Conservation (phyloP, 2,329 filamentous ascomycete genomes). For the Pestalotiopsis sp. region DNA sequence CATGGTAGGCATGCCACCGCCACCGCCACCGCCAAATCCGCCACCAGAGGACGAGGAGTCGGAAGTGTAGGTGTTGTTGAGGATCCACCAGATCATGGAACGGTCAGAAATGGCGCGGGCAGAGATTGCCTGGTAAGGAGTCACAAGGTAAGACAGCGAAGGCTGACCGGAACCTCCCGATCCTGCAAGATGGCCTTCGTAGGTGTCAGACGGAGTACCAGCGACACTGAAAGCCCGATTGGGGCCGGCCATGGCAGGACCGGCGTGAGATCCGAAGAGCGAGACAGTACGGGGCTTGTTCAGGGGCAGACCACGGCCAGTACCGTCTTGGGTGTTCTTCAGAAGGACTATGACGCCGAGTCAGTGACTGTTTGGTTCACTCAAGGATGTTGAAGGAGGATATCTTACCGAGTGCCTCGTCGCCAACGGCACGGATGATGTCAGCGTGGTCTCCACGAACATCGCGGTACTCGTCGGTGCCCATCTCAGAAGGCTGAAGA, state of each 20-base stretch:
- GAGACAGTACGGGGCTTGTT: slow-evolving; percentile 45
- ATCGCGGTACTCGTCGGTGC: slow-evolving; percentile 9
- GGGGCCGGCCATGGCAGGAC: slow-evolving; percentile 57
- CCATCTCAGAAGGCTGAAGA: slow-evolving; percentile 11
- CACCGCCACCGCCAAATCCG: slow-evolving; percentile 19
- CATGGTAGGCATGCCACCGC: slow-evolving; percentile 20
- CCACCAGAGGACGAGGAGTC: not conserved
- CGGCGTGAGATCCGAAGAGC: slow-evolving; percentile 58
- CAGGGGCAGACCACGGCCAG: slow-evolving; percentile 55
- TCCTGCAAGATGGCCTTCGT: slow-evolving; percentile 43
- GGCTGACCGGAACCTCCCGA: slow-evolving; percentile 56
- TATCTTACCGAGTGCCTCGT: slow-evolving; percentile 49
- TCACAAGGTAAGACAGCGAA: slow-evolving; percentile 54
- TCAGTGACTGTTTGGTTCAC: not conserved
- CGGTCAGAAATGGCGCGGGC: slow-evolving; percentile 43
- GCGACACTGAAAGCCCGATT: slow-evolving; percentile 14
- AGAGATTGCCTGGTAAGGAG: slow-evolving; percentile 53
- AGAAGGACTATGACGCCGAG: slow-evolving; percentile 40
- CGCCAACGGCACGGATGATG: slow-evolving; percentile 16
- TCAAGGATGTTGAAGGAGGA: not conserved
- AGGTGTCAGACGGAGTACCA: slow-evolving; percentile 13
- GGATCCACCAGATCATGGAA: slow-evolving; percentile 17
- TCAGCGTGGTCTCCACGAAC: slow-evolving; percentile 18
- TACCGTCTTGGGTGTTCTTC: slow-evolving; percentile 57
- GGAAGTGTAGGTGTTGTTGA: slow-evolving; percentile 30